These are phyloP conservation scores for Irineochytrium annulatum DNA, from an alignment of 192 early-diverging fungal species.

Conservation along the genomic window DNA sequence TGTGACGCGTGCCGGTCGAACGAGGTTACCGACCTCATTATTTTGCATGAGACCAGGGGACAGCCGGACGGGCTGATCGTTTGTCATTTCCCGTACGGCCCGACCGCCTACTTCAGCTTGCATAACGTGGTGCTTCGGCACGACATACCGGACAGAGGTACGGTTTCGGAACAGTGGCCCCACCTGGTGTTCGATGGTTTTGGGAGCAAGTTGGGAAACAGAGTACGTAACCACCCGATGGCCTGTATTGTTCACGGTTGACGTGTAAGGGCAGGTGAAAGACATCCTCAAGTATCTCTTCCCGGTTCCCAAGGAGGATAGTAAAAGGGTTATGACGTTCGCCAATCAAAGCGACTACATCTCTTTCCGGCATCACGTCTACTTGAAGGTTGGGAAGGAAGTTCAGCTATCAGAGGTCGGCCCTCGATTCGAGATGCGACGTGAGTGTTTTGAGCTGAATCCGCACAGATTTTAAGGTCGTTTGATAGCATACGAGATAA, in stretches of 20 bases:
- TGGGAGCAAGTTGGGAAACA: conserved; percentile 74
- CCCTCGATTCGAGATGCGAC: conserved; percentile 95
- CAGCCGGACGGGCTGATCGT: conserved; percentile 95
- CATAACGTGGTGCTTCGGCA: conserved; percentile 97
- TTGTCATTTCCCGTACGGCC: conserved; percentile 95
- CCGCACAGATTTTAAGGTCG: neutral
- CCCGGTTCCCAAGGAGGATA: conserved; percentile 95
- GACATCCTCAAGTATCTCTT: conserved; percentile 95
- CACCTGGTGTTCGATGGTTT: conserved; percentile 97
- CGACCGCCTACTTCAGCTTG: conserved; percentile 95
- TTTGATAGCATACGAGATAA: conserved; percentile 84
- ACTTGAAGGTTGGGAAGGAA: conserved; percentile 83
- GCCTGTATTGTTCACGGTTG: neutral
- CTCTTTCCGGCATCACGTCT: conserved; percentile 97
- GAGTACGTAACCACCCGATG: conserved; percentile 43
- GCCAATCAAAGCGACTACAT: conserved; percentile 95
- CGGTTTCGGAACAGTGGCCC: conserved; percentile 94
- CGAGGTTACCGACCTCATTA: conserved; percentile 93
- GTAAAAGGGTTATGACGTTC: conserved; percentile 96
- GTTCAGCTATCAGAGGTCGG: conserved; percentile 95
- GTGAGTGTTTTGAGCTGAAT: too few relatives aligned
- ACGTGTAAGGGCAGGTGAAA: conserved; percentile 44
- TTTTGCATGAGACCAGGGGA: conserved; percentile 92
- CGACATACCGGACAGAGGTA: conserved; percentile 94
- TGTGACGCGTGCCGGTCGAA: conserved; percentile 92